Evolutionary conservation across 176 grass and related monocot species (phyloP), one percentile per base, ranked within the genome.

Genomic region (Cocos nucifera): DNA sequence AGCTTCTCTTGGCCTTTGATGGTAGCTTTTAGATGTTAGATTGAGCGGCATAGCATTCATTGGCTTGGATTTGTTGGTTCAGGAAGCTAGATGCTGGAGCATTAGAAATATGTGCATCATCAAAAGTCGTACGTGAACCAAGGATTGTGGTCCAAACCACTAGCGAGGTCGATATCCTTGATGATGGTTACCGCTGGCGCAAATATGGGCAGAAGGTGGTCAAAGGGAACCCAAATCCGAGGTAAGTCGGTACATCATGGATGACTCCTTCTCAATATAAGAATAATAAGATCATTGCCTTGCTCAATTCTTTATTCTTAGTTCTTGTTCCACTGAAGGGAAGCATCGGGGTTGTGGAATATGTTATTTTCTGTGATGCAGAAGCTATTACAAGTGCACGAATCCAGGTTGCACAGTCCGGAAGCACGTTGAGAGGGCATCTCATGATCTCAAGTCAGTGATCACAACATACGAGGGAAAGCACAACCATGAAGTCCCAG

Each of bases 131-230:
- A 57, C 74, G 88, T 28, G 94, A 99, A 68, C 94, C 94, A 21
- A 79, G 84, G 22, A 88, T 99, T 50, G 94, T 99, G 19, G 82
- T 99, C 35, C 94, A 99, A 70, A 99, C 88, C 15, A 99, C 85
- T 44, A 99, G 94, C 52, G 94, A 99, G 53, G 88, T 99, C 0
- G 94, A 99, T 67, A 93, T 99, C 59, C 94, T 99, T 54, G 94
- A 99, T 0, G 94, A 99, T 5, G 94, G 94, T 17, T 98, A 98
- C 54, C 82, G 94, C 50, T 98, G 94, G 94, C 84, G 94, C 66
- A 98, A 98, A 62, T 98, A 98, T 78, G 94, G 94, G 4, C 94
- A 99, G 73, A 99, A 99, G 77, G 94, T 99, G 55, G 94, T 99
- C 67, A 99, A 99, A 79, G 94, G 94, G 51, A 99, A 99, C 57